Conservation (phyloP, 2,329 filamentous ascomycete genomes). For the Paramyrothecium sp. region DNA sequence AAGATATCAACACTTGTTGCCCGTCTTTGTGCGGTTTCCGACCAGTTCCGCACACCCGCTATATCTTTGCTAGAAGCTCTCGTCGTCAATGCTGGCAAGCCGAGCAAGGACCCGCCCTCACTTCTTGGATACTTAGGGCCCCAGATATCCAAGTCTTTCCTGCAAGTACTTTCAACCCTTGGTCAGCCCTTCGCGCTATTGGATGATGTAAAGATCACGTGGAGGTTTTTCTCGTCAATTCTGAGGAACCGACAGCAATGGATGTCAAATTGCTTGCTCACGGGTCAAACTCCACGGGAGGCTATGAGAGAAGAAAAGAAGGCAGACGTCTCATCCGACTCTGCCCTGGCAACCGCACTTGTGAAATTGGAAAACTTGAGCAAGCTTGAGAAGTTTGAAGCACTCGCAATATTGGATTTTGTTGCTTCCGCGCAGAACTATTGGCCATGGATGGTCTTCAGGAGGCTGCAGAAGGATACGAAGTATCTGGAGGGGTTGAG, state of each 20-base stretch:
- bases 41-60: constrained; percentile 63
- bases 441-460: constrained; percentile 89
- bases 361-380: constrained; percentile 66
- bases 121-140: constrained; percentile 87
- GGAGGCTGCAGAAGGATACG: constrained; percentile 68
- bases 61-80: constrained; percentile 71
- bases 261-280: constrained; percentile 91
- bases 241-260: constrained; percentile 91
- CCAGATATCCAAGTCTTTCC: constrained; percentile 78
- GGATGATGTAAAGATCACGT: constrained; percentile 66
- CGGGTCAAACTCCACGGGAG: constrained; percentile 80
- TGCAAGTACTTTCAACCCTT: constrained; percentile 73
- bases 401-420: constrained; percentile 79
- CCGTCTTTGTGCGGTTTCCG: constrained; percentile 70
- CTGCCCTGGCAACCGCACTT: constrained; percentile 74
- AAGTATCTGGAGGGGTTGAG: constrained; percentile 72
- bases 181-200: constrained; percentile 71
- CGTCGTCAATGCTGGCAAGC: constrained; percentile 66
- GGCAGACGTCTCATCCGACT: constrained; percentile 49
- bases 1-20: constrained; percentile 75
- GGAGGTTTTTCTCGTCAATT: constrained; percentile 83
- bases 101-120: constrained; percentile 78
- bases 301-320: constrained; percentile 58
- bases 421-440: constrained; percentile 86
- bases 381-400: constrained; percentile 61